These are phyloP conservation scores for Colletotrichum echinochloae DNA, from an alignment of 2,329 filamentous ascomycete genomes.

Conservation along the genomic window DNA sequence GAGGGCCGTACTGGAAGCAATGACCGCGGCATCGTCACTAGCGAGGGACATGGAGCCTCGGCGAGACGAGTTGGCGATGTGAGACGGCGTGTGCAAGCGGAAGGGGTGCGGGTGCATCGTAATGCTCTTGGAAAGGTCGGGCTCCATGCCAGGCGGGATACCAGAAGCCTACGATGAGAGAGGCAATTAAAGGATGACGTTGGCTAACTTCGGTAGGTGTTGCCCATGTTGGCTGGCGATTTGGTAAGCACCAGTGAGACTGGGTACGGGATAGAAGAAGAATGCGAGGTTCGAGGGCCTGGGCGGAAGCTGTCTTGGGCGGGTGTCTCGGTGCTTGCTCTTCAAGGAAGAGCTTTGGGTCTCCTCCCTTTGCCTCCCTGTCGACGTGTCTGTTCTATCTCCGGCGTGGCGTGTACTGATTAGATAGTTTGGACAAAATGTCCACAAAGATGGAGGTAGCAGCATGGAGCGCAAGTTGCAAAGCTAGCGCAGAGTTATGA, in stretches of 20 bases:
- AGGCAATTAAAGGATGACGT: not conserved
- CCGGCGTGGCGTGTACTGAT: not conserved
- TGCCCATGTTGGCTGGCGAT: not conserved
- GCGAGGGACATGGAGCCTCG: conserved; percentile 31
- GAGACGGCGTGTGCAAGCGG: conserved; percentile 50
- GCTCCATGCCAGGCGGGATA: conserved; percentile 51
- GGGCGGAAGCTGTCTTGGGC: not conserved
- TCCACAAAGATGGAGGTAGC: not conserved
- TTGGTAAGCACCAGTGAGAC: not conserved
- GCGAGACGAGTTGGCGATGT: conserved; percentile 44
- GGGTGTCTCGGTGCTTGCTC: not conserved
- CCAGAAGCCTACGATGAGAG: not conserved
- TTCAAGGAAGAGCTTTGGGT: not conserved
- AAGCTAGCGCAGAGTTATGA: not conserved
- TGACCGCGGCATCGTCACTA: conserved; percentile 41
- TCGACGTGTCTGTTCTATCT: not conserved
- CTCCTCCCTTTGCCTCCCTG: not conserved
- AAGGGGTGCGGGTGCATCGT: conserved; percentile 60
- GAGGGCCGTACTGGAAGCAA: conserved; percentile 60
- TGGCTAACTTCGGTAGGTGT: not conserved
- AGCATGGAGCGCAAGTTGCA: not conserved
- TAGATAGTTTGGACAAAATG: not conserved
- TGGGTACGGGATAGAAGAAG: not conserved
- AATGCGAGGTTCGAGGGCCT: not conserved
- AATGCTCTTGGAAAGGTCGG: conserved; percentile 55